Percentiles rank a stretch among this genome's conserved stretches.
These are phyloP conservation scores for Globisporangium ultimum DNA, from an alignment of 352 stramenopile genomes.

Conservation along the genomic window DNA sequence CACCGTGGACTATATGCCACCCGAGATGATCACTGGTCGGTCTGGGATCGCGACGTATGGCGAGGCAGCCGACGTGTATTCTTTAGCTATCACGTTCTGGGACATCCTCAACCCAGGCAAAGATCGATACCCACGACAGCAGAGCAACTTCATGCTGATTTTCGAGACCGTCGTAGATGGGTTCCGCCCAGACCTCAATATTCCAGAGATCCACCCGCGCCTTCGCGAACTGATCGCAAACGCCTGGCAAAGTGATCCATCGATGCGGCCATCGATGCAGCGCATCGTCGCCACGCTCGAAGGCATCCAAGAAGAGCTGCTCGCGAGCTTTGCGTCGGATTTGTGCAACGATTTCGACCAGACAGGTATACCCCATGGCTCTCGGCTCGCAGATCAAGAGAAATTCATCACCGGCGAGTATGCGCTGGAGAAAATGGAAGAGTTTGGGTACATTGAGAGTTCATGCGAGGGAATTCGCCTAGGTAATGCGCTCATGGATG, in stretches of 20 bases:
- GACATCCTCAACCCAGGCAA: constrained; percentile 46
- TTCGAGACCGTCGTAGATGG: constrained; percentile 44
- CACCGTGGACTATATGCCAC: constrained; percentile 39
- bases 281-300: constrained; percentile 39
- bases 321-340: too few species aligned
- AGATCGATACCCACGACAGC: constrained; percentile 29
- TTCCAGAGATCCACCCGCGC: constrained; percentile 18
- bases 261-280: constrained; percentile 32
- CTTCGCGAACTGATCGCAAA: constrained; percentile 40
- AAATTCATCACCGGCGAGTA: constrained; percentile 3
- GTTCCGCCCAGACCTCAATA: constrained; percentile 28
- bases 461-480: constrained; percentile 37
- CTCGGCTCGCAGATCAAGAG: too few species aligned
- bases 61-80: constrained; percentile 66
- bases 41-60: constrained; percentile 44
- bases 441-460: constrained; percentile 32
- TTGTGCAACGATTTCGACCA: too few species aligned
- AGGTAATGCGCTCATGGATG: constrained; percentile 55
- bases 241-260: constrained; percentile 36
- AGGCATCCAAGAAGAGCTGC: constrained; percentile 35
- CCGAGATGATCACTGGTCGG: constrained; percentile 64
- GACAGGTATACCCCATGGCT: too few species aligned
- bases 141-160: constrained; percentile 32
- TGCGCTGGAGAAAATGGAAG: constrained; percentile 32
- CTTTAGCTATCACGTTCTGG: constrained; percentile 68